Conservation (phyloP, 2,329 filamentous ascomycete species). For the Ophiocordyceps robertsii region DNA sequence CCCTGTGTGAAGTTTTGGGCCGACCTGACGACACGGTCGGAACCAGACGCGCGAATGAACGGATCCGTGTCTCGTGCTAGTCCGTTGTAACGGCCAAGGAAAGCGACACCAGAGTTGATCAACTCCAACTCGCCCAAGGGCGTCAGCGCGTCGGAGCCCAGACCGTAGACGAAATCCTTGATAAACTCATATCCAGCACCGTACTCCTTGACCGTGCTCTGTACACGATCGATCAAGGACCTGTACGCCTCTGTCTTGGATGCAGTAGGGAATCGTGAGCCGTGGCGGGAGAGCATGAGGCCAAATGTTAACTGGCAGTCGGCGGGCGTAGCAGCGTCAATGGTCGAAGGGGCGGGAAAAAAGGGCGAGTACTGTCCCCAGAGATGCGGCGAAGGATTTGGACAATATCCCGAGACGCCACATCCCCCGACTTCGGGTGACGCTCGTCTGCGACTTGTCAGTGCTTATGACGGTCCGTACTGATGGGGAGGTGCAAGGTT, state of each 20-base stretch:
- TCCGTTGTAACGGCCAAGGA: conserved; percentile 57
- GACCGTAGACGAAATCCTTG: conserved; percentile 52
- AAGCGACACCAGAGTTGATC: conserved; percentile 61
- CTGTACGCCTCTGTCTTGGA: conserved; percentile 53
- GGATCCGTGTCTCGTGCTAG: conserved; percentile 46
- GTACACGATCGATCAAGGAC: conserved; percentile 50
- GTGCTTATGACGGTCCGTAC: neutral
- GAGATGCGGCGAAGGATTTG: conserved; percentile 43
- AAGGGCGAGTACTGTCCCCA: conserved; percentile 89
- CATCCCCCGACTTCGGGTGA: conserved; percentile 5
- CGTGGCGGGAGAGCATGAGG: conserved; percentile 72
- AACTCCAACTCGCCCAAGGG: conserved; percentile 53
- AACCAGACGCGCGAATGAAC: conserved; percentile 59
- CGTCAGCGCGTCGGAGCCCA: conserved; percentile 59
- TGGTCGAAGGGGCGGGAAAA: conserved; percentile 58
- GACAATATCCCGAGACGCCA: conserved; percentile 29
- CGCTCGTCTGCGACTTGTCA: neutral
- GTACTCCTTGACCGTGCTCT: conserved; percentile 41
- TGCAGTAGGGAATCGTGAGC: conserved; percentile 65
- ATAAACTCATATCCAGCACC: conserved; percentile 56
- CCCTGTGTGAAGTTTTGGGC: conserved; percentile 65
- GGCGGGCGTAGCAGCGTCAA: conserved; percentile 44
- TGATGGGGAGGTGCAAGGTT: neutral
- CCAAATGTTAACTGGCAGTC: conserved; percentile 69
- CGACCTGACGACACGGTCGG: conserved; percentile 59